phyloP scores from a whole-genome alignment of 2,329 filamentous ascomycete species.

The Penicillium crustosum region DNA sequence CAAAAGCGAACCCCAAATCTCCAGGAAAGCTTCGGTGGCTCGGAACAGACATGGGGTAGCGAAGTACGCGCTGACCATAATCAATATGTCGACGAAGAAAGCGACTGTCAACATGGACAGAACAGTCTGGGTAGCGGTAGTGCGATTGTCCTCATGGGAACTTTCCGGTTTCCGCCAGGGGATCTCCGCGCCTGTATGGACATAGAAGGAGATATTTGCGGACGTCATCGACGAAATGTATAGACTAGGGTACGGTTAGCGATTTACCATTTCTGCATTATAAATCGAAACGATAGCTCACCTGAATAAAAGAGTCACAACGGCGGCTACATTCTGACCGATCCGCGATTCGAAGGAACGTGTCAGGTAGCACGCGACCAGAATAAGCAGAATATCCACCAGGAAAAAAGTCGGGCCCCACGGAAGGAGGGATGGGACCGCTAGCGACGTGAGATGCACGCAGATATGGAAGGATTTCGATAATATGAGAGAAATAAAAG shows the following conservation, averaged over 20 bases:
- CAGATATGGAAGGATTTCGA: slow-evolving; percentile 18
- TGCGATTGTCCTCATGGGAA: slow-evolving; percentile 12
- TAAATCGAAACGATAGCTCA: not conserved
- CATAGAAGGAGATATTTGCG: slow-evolving; percentile 24
- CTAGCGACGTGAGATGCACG: slow-evolving; percentile 7
- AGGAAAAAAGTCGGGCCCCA: slow-evolving; percentile 19
- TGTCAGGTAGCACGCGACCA: slow-evolving; percentile 13
- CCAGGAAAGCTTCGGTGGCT: slow-evolving; percentile 8
- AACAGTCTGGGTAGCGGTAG: slow-evolving; percentile 7
- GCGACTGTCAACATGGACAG: slow-evolving; percentile 17
- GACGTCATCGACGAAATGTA: slow-evolving; percentile 16
- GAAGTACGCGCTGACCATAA: slow-evolving; percentile 14
- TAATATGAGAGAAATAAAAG: slow-evolving; percentile 12
- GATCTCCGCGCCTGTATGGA: slow-evolving; percentile 24
- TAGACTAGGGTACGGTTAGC: slow-evolving; percentile 11
- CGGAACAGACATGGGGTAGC: slow-evolving; percentile 14
- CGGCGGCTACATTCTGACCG: slow-evolving; percentile 8
- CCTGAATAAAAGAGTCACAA: slow-evolving; percentile 9
- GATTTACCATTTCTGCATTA: not conserved
- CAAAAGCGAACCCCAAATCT: slow-evolving; percentile 14
- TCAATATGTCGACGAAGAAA: slow-evolving; percentile 12
- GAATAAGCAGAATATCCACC: slow-evolving; percentile 14
- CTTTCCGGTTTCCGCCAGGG: slow-evolving; percentile 21
- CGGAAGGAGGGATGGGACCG: not conserved
- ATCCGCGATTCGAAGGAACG: slow-evolving; percentile 12